A percentile compares a stretch with the other conserved stretches of the same genome.
phyloP scores from a whole-genome alignment of 495 filamentous ascomycete species.

The Penicillium salamii region DNA sequence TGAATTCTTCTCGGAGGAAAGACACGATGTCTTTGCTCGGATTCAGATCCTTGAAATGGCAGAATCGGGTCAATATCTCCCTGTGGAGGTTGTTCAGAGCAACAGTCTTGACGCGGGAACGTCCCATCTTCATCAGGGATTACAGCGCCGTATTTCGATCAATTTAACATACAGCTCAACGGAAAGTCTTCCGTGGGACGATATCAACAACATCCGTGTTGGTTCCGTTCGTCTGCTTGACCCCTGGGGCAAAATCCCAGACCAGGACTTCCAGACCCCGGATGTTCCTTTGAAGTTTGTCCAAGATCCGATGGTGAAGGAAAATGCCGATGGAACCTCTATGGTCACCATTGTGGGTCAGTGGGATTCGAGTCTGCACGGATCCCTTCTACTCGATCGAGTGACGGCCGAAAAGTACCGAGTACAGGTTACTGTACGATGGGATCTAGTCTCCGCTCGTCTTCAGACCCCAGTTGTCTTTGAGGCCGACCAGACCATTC shows the following conservation, averaged over 20 bases:
- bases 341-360: slow-evolving; percentile 81
- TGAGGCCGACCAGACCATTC: slow-evolving; percentile 71
- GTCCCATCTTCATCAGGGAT: slow-evolving; percentile 92
- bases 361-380: slow-evolving; percentile 95
- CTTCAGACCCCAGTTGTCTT: slow-evolving; percentile 82
- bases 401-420: slow-evolving; percentile 87
- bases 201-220: slow-evolving; percentile 69
- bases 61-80: slow-evolving; percentile 85
- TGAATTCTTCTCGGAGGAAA: slow-evolving; percentile 88
- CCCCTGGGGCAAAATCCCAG: slow-evolving; percentile 77
- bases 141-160: slow-evolving; percentile 85
- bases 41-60: slow-evolving; percentile 86
- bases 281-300: slow-evolving; percentile 77
- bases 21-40: slow-evolving; percentile 87
- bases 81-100: slow-evolving; percentile 87
- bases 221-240: slow-evolving; percentile 81
- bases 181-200: slow-evolving; percentile 81
- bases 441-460: slow-evolving; percentile 77
- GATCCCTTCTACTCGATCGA: slow-evolving; percentile 83
- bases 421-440: slow-evolving; percentile 80
- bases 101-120: slow-evolving; percentile 78
- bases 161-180: slow-evolving; percentile 86
- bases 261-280: slow-evolving; percentile 64
- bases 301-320: slow-evolving; percentile 68
- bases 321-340: slow-evolving; percentile 88